Percentiles rank a stretch among this genome's conserved stretches.
phyloP scores from a whole-genome alignment of 371 early-diverging fungal species.

The Saksenaea oblongispora region DNA sequence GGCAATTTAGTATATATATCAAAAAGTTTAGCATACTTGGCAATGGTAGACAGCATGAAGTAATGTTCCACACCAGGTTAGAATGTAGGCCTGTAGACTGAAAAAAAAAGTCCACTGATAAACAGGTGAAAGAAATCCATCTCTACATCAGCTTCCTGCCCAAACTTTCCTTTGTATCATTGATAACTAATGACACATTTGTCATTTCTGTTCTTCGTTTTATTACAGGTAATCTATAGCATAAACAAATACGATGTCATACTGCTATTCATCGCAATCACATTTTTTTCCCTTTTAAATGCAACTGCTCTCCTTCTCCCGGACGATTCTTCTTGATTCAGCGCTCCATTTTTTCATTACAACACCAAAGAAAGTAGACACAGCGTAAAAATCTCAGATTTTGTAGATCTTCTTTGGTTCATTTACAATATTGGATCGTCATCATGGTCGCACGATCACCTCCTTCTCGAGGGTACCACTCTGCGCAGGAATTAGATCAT shows the following conservation, averaged over 20 bases:
- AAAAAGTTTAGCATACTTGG: too few relatives aligned
- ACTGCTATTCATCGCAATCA: not conserved
- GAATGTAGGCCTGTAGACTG: too few relatives aligned
- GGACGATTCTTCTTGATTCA: not conserved
- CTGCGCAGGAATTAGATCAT: not conserved
- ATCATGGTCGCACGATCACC: not conserved
- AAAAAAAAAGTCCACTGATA: too few relatives aligned
- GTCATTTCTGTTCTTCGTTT: too few relatives aligned
- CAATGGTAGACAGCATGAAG: too few relatives aligned
- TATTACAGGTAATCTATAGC: not conserved
- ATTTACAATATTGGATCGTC: not conserved
- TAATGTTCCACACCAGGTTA: too few relatives aligned
- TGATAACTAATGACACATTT: too few relatives aligned
- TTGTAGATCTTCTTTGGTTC: not conserved
- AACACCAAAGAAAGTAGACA: not conserved
- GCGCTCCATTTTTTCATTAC: not conserved
- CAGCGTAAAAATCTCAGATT: not conserved
- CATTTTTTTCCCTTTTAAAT: constrained; percentile 4
- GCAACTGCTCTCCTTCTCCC: constrained; percentile 4
- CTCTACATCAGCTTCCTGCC: too few relatives aligned
- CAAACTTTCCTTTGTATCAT: too few relatives aligned
- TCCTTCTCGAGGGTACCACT: constrained; percentile 1
- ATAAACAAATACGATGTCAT: not conserved
- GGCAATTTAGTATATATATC: too few relatives aligned
- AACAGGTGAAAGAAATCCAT: too few relatives aligned